Base-by-base conservation (phyloP, 371 early-diverging fungal genomes). In the Phascolomyces articulosus region DNA sequence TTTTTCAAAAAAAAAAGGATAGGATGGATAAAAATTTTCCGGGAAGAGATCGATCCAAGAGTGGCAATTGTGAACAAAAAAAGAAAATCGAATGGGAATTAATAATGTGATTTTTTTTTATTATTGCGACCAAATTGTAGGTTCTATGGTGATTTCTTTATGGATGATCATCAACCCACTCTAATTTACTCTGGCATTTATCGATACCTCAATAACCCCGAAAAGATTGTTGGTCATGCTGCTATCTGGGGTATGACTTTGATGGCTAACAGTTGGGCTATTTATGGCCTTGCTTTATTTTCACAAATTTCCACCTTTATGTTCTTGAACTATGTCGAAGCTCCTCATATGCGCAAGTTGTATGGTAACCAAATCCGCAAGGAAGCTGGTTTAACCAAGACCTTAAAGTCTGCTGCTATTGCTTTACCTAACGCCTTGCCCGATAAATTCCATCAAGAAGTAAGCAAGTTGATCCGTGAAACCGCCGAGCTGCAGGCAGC, bases 221-320 rank as follows among this genome's bases (percentile, higher is more conserved):
- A 96, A 63, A 93, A 93, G 74, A 85, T 95, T 47, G 90, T 96
- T 71, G 93, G 95, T 13, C 93, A 95, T 69, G 87, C 93, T 8
- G 90, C 95, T 2, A 91, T 93, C 74, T 98, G 93, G 89, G 98
- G 96, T 4, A 78, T 96, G 67, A 88, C 96, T 4, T 68, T 96
- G 66, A 91, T 95, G 60, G 87, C 92, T 67, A 87, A 87, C 56
- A 90, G 90, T 44, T 91, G 90, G 85, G 72, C 86, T 8, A 80
- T 96, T 69, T 91, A 92, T 66, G 85, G 84, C 15, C 70, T 97
- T 49, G 93, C 97, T 9, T 66, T 95, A 58, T 85, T 94, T 63
- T 87, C 93, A 4, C 96, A 95, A 65, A 66, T 90, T 2, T 86
- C 89, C 61, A 93, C 87, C 68, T 87, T 91, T 64, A 57, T 93